Evolutionary conservation across 164 flowering plant species (phyloP).

Genomic region (Umbilicus rupestris): DNA sequence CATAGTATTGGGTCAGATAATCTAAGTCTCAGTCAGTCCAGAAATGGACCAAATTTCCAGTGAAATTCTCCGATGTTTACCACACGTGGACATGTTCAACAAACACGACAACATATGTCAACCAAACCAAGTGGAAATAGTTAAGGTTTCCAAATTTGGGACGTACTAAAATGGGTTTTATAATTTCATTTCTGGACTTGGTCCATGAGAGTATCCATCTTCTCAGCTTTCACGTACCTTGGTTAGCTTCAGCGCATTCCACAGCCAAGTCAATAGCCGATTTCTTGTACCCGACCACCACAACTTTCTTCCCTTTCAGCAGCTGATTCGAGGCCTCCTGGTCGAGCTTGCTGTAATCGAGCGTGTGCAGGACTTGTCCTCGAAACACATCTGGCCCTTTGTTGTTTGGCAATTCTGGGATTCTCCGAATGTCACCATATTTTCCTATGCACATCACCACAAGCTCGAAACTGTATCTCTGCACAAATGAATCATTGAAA

Average conservation of each 20-base stretch:
- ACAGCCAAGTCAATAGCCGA: constrained; percentile 80
- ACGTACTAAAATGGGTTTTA: not conserved
- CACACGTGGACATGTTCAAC: not conserved
- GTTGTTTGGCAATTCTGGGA: constrained; percentile 45
- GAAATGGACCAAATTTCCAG: not conserved
- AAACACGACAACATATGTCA: not conserved
- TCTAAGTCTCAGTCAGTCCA: not conserved
- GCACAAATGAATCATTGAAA: constrained; percentile 6
- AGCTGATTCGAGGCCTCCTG: constrained; percentile 43
- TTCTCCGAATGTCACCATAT: constrained; percentile 65
- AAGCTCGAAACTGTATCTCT: constrained; percentile 76
- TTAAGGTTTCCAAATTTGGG: not conserved
- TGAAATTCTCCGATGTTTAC: not conserved
- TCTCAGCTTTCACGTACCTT: constrained; percentile 34
- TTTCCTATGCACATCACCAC: constrained; percentile 74
- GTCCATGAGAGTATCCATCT: not conserved
- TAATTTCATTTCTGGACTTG: not conserved
- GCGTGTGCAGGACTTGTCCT: constrained; percentile 73
- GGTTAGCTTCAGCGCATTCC: constrained; percentile 80
- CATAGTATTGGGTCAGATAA: too few relatives aligned
- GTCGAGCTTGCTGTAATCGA: constrained; percentile 78
- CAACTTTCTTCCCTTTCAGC: constrained; percentile 64
- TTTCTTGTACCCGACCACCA: constrained; percentile 79
- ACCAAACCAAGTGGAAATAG: not conserved
- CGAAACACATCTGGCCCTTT: constrained; percentile 66